Percentiles rank a stretch among this genome's conserved stretches.
These are phyloP conservation scores for Salix brachista DNA, from an alignment of 345 rosid species.

Conservation along the genomic window DNA sequence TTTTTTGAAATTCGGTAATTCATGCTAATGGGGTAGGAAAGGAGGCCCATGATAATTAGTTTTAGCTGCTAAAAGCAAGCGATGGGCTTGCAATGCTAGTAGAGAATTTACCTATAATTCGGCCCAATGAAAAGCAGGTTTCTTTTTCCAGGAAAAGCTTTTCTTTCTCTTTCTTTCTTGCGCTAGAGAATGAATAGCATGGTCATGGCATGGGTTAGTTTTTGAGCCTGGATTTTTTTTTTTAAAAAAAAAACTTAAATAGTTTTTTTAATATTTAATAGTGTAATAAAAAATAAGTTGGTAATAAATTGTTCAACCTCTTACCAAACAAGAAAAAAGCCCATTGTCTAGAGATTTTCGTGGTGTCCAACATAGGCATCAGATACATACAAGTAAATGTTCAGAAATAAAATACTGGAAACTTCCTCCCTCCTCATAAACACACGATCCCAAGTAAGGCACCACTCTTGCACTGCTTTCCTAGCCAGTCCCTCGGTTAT, in stretches of 20 bases:
- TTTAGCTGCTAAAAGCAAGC: background rate
- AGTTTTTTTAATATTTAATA: no score
- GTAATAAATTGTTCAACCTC: no score
- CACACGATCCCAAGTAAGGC: background rate
- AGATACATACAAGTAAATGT: slow-evolving; percentile 8
- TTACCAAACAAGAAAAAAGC: background rate
- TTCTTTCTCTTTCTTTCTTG: no score
- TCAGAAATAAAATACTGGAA: background rate
- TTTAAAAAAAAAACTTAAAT: no score
- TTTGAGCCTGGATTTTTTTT: background rate
- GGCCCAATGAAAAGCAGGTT: background rate
- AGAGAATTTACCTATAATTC: no score
- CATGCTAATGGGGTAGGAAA: background rate
- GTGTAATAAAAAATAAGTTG: no score
- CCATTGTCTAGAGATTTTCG: background rate
- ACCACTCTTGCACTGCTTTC: no score
- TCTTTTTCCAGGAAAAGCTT: no score
- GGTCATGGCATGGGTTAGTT: background rate
- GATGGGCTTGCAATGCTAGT: background rate
- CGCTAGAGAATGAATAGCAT: background rate
- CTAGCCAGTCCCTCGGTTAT: background rate
- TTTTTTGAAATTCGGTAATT: background rate
- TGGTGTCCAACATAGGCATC: slow-evolving; percentile 5
- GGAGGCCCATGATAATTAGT: background rate
- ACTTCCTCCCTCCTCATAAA: background rate